Base-by-base conservation (phyloP, 2,329 filamentous ascomycete species). In the Aspergillus sp. region DNA sequence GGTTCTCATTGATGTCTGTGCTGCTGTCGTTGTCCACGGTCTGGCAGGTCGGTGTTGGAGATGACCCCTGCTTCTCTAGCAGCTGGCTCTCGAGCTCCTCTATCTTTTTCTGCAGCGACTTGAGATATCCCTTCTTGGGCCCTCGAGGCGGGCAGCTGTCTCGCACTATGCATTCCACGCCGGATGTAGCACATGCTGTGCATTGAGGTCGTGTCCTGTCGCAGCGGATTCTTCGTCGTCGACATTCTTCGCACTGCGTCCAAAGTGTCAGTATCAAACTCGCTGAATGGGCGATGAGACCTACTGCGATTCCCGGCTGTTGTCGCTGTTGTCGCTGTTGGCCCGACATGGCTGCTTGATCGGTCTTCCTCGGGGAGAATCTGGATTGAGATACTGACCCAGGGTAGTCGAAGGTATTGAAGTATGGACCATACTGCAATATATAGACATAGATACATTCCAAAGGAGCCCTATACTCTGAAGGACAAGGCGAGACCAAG, bases 171-270 rank as follows among this genome's bases (percentile, higher is more conserved):
- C 57, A 59, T 6, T 35, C 19, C 8, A 53, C 43, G 0, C 53
- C 52, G 4, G 52, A 33, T 2, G 17, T 19, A 2, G 35, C 46
- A 43, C 58, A 60, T 1, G 31, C 23, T 37, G 24, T 37, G 43
- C 58, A 60, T 24, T 51, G 58, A 21, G 55, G 54, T 35, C 27
- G 41, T 11, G n/a, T 21, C 14, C 58, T 17, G 15, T 60, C 58
- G 23, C 58, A 60, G 9, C 58, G 54, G 12, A 57, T 39, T 35
- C 53, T 57, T 4, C 50, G 44, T 12, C 54, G 49, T 19, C 58
- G 58, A 44, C 58, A 60, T 31, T 60, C 58, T 17, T 60, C 50
- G 21, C 58, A 60, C 41, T 44, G n/a, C 8, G 4, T 31, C 9
- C 27, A 9, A 24, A 8, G 1, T 17, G 19, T 44, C 41, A 44